Evolutionary conservation across 2,329 filamentous ascomycete species (phyloP), one percentile per base, ranked within the genome.

Genomic region (Pochonia chlamydosporia): DNA sequence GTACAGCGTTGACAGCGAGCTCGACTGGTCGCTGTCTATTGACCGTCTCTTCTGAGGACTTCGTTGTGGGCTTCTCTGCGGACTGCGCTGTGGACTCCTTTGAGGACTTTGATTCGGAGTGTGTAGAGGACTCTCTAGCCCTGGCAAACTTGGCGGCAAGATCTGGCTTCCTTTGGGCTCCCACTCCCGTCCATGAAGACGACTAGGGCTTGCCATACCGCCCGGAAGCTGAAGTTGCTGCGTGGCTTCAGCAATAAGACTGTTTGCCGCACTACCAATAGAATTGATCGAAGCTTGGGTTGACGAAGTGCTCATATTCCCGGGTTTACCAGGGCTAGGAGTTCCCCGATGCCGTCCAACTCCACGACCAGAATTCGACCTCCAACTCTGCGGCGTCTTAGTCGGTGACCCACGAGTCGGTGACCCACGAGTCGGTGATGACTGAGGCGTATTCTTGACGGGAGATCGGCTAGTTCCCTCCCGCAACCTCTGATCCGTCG

Each of bases 1-100:
- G 52, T 79, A 79, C 5, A 81, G 59, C 0, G 78, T 81, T 4
- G 78, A 81, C 5, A 81, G 63, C 3, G 75, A 72, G 33, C 75
- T 79, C 0, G 75, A 79, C 13, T 68, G 62, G 8, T 74, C 66
- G 51, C 73, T 78, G 4, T 68, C 63, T 4, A 59, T 48, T 0
- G 71, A 74, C 4, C 44, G 48, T n/a, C 58, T 59, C 47, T 59
- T 51, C 14, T 55, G 49, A 0, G 54, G 53, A 2, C 35, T 48
- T 20, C 52, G 44, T 20, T 46, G 47, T 9, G 49, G 49, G 11
- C 52, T 51, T n/a, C 57, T 43, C 40, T 56, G 49, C 37, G 51
- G 49, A 11, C 55, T 52, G 14, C 56, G 42, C 39, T 58, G 48
- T 28, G 49, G 52, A 13, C 52, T 49, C 18, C 58, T 45, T 28